Base-by-base conservation (phyloP, 2,329 filamentous ascomycete genomes). In the Ilyonectria destructans region DNA sequence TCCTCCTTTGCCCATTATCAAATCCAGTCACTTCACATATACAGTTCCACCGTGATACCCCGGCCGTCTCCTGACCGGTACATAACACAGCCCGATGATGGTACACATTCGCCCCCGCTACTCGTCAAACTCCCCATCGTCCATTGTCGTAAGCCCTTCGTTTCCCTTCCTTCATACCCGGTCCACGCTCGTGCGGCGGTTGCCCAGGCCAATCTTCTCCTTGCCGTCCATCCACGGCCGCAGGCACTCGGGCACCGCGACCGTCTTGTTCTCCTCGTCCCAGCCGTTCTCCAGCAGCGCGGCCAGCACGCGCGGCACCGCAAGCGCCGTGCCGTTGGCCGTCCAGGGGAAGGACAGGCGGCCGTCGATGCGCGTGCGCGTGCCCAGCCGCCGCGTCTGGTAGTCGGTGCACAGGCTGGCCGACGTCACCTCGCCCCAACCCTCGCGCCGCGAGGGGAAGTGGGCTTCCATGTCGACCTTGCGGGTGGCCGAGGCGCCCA, bases 381-480 rank as follows among this genome's bases (percentile, higher is more conserved):
- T 98, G 31, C 90, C 91, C 40, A 99, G 85, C 17, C 96, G 88
- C 31, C 96, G 88, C 29, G 89, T 92, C 84, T 99, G 96, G 82
- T 98, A 99, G 81, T 99, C 96, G 1, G 94, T 96, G 82, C 96
- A 99, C 74, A 96, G 91, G 70, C 93, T 97, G 0, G 94, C 91
- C 49, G 92, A 96, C 0, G 95, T 97, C 59, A 99, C 91, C 82
- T 99, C 96, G 54, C 96, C 96, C 93, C 95, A 99, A 33, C 76
- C 87, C 29, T 86, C 85, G 58, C 83, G 85, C 5, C 96, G 89
- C 46, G 93, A 95, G 0, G 96, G 96, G 84, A 99, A 98, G 82
- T 92, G 95, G 3, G 93, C 94, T 79, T 99, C 96, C 62, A 99
- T 97, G 80, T 99, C 96, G 71, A 92, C 88, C 81, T 99, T 99